A percentile compares a stretch with the other conserved stretches of the same genome.
phyloP scores from a whole-genome alignment of 352 stramenopile genomes.

The Saprolegnia parasitica region DNA sequence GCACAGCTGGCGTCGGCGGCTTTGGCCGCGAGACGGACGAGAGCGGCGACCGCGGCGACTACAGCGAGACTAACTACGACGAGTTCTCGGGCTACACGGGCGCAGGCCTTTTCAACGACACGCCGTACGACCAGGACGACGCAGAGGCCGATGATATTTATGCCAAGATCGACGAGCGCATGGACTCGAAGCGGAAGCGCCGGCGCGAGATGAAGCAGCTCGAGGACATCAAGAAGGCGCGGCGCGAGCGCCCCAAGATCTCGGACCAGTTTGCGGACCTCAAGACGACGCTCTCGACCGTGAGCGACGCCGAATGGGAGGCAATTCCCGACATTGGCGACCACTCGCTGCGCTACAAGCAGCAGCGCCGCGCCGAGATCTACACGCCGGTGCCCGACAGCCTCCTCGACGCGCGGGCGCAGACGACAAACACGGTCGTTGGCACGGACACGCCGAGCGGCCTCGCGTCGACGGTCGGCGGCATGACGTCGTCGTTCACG shows the following conservation, averaged over 20 bases:
- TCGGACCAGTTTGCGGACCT: constrained; percentile 97
- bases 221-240: constrained; percentile 81
- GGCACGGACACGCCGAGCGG: constrained; percentile 56
- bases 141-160: constrained; percentile 96
- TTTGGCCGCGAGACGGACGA: constrained; percentile 84
- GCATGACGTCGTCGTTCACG: constrained; percentile 71
- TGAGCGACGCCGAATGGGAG: constrained; percentile 94
- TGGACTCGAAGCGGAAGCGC: constrained; percentile 90
- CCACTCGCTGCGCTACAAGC: constrained; percentile 91
- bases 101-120: constrained; percentile 83
- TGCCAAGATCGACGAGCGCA: constrained; percentile 92
- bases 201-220: constrained; percentile 77
- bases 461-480: constrained; percentile 46
- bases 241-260: constrained; percentile 89
- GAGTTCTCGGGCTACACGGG: constrained; percentile 87
- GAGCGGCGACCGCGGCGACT: constrained; percentile 83
- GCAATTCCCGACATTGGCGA: constrained; percentile 96
- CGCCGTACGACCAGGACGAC: constrained; percentile 95
- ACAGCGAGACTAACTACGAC: constrained; percentile 90
- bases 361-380: constrained; percentile 88
- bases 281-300: constrained; percentile 89
- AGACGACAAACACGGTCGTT: constrained; percentile 32
- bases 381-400: constrained; percentile 95
- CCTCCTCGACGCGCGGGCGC: constrained; percentile 69
- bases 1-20: constrained; percentile 72